Evolutionary conservation across 495 filamentous ascomycete genomes (phyloP).

Genomic region (Bacidia gigantensis): DNA sequence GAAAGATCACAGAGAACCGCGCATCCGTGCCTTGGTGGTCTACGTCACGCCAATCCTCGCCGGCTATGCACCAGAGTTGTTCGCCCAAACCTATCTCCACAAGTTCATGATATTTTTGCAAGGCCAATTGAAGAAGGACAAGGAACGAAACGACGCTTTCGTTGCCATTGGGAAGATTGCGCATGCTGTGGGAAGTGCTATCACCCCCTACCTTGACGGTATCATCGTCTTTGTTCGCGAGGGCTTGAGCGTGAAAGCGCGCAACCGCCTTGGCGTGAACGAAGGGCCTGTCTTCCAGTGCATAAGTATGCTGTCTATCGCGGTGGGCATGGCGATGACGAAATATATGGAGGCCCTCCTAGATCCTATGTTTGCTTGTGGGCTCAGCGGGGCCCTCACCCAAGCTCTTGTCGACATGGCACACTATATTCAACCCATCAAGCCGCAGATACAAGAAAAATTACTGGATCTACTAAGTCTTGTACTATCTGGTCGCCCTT

Average conservation of each 20-base stretch:
- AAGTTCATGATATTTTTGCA: slow-evolving; percentile 95
- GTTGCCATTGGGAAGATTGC: slow-evolving; percentile 91
- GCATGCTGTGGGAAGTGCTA: slow-evolving; percentile 84
- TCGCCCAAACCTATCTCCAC: slow-evolving; percentile 69
- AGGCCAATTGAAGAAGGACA: slow-evolving; percentile 86
- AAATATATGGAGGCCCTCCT: slow-evolving; percentile 95
- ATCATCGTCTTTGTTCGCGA: slow-evolving; percentile 87
- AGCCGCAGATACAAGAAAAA: slow-evolving; percentile 81
- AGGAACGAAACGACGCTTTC: slow-evolving; percentile 84
- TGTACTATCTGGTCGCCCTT: slow-evolving; percentile 81
- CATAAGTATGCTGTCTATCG: slow-evolving; percentile 88
- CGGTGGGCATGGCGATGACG: slow-evolving; percentile 89
- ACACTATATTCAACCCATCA: slow-evolving; percentile 92
- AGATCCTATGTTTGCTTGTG: slow-evolving; percentile 93
- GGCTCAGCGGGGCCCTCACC: slow-evolving; percentile 78
- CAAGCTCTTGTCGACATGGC: slow-evolving; percentile 97
- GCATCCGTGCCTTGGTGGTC: slow-evolving; percentile 78
- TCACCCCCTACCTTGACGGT: slow-evolving; percentile 87
- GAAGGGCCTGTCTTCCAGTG: slow-evolving; percentile 93
- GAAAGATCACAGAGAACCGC: slow-evolving; percentile 78
- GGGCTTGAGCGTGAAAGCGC: slow-evolving; percentile 68
- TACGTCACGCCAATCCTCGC: slow-evolving; percentile 85
- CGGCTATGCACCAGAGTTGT: slow-evolving; percentile 77
- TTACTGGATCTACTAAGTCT: slow-evolving; percentile 90
- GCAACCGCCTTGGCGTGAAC: slow-evolving; percentile 55